phyloP scores from a whole-genome alignment of 345 rosid species.

The Capsella bursapastoris region DNA sequence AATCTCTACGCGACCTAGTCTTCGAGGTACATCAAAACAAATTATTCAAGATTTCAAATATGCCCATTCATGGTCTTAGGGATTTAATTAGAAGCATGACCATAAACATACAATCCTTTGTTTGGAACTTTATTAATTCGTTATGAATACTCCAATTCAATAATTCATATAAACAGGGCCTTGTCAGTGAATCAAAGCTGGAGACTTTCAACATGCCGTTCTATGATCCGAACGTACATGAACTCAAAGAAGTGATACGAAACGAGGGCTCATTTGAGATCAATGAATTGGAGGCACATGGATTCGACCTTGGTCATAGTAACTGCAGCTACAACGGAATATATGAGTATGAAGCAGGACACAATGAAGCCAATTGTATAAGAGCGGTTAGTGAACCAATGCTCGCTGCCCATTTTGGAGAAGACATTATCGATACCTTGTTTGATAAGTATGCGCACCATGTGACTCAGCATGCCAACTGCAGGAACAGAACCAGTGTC shows the following conservation, averaged over 20 bases:
- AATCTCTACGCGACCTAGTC: constrained; percentile 40
- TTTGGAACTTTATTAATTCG: no score
- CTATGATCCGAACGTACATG: constrained; percentile 47
- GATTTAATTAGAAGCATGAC: no score
- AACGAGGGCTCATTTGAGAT: constrained; percentile 51
- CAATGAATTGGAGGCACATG: constrained; percentile 36
- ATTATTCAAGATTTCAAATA: neutral
- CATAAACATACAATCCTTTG: no score
- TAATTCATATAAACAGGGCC: constrained; percentile 40
- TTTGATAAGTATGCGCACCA: constrained; percentile 45
- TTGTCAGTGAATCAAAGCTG: constrained; percentile 47
- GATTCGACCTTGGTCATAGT: constrained; percentile 34
- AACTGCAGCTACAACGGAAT: neutral
- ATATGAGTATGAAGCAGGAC: constrained; percentile 14
- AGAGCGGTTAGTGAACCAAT: constrained; percentile 42
- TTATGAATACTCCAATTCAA: no score
- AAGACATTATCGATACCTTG: constrained; percentile 37
- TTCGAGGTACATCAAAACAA: constrained; percentile 26
- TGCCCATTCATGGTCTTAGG: neutral
- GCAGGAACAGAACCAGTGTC: constrained; percentile 32
- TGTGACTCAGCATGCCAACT: constrained; percentile 20
- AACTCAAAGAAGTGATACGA: constrained; percentile 37
- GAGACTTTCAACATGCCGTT: constrained; percentile 50
- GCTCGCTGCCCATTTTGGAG: constrained; percentile 44
- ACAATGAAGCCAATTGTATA: constrained; percentile 45